Base-by-base conservation (phyloP, 140 eudicot species). In the Erigeron philadelphicus region DNA sequence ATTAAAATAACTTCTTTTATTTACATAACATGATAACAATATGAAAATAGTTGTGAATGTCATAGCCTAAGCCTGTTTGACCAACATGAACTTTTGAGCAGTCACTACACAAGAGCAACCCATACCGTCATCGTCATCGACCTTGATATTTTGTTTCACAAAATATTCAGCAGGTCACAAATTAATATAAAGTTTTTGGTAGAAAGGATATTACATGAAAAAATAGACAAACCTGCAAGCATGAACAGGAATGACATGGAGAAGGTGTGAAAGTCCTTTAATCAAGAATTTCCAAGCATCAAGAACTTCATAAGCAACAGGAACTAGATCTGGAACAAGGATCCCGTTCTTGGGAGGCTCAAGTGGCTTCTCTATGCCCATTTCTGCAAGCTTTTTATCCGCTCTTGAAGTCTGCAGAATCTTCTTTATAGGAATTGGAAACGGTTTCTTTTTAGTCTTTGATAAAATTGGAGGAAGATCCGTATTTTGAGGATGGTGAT, bases 291-390 rank as follows among this genome's bases (percentile, higher is more conserved):
- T 89, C 99, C 97, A 94, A 70, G 95, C 95, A 78, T 83, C 90
- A 15, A 94, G 74, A 45, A 94, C 87, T 65, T 87, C 90, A 68
- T 87, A 74, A 25, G 99, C 97, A 70, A 89, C 84, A 2, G 99
- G 99, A 80, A 89, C 70, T 8, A 89, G 74, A 16, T 85, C 94
- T 70, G 90, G 90, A 47, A 87, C 86, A 15, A 94, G 87, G 1
- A 94, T 55, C 52, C 99, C 99, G 49, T 94, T 94, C 60, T 89
- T 81, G 3, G 97, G 97, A 67, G 99, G 91, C 50, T 89, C 85
- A 46, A 94, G 99, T 12, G 79, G 79, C 79, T 89, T 94, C 82
- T 94, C 99, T 15, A 89, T 81, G 12, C 99, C 99, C 87, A 72
- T 83, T 73, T 83, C 76, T 72, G 97, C 99, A 63, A 87, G 95